Conservation (phyloP, 306 rosid species). For the Corylus americana region DNA sequence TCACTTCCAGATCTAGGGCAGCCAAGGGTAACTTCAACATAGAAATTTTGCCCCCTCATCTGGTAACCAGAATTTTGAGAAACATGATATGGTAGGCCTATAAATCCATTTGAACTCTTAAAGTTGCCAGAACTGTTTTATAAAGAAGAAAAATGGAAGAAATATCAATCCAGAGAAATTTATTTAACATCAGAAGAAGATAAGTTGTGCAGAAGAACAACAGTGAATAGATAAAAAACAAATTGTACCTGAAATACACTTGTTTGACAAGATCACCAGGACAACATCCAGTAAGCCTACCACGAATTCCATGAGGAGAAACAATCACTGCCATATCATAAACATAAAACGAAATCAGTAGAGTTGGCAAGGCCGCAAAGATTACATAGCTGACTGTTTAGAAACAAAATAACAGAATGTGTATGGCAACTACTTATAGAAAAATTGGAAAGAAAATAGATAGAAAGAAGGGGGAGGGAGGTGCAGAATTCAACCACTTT, state of each 20-base stretch:
- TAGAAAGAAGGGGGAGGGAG: conserved; percentile 6
- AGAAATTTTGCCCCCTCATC: conserved; percentile 79
- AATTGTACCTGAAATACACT: conserved; percentile 66
- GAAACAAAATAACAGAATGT: neutral
- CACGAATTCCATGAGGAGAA: conserved; percentile 97
- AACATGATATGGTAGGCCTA: conserved; percentile 76
- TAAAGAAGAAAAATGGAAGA: conserved; percentile 10
- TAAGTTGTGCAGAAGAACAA: conserved; percentile 6
- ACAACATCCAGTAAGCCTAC: conserved; percentile 90
- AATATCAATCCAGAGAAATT: conserved; percentile 21
- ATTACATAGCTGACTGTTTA: neutral
- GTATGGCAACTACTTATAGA: neutral
- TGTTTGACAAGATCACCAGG: conserved; percentile 92
- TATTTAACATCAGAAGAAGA: neutral
- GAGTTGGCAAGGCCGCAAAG: conserved; percentile 16
- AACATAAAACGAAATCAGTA: conserved; percentile 30
- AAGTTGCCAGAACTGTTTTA: conserved; percentile 67
- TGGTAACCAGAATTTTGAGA: conserved; percentile 85
- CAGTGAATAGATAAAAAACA: conserved; percentile 26
- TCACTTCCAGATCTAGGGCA: conserved; percentile 64
- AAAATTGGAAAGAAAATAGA: neutral
- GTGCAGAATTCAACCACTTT: neutral
- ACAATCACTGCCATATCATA: conserved; percentile 66
- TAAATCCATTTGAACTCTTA: conserved; percentile 68
- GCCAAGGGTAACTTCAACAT: conserved; percentile 90